Percentiles rank a stretch among this genome's conserved stretches.
Conservation (phyloP, 495 filamentous ascomycete genomes). For the Hypoxylon cercidicola region DNA sequence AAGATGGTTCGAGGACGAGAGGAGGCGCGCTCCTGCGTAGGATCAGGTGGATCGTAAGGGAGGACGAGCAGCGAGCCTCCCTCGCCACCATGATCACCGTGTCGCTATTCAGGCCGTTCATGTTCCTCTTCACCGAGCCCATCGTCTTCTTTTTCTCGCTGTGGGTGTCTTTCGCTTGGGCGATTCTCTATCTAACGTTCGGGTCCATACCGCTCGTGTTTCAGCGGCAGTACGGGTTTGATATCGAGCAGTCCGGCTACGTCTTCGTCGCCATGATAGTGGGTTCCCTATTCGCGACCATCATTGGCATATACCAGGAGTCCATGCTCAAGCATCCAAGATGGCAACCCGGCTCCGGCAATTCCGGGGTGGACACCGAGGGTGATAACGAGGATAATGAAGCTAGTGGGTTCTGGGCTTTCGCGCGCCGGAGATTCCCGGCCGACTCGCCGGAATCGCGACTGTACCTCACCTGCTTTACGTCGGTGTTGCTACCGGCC, state of each 20-base stretch:
- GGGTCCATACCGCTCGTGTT: conserved; percentile 83
- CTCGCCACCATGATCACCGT: conserved; percentile 77
- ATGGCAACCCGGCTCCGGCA: conserved; percentile 52
- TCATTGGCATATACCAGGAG: conserved; percentile 80
- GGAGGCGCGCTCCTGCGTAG: conserved; percentile 55
- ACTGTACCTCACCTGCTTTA: conserved; percentile 84
- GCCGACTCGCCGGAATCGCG: conserved; percentile 75
- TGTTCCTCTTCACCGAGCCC: conserved; percentile 87
- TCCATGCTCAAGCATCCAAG: conserved; percentile 53
- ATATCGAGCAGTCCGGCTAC: conserved; percentile 70
- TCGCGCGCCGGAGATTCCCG: conserved; percentile 53
- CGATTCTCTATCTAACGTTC: conserved; percentile 86
- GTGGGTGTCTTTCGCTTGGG: conserved; percentile 93
- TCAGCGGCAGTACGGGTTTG: conserved; percentile 73
- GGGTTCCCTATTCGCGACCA: conserved; percentile 73
- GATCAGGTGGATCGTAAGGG: conserved; percentile 85
- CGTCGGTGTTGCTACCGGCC: conserved; percentile 70
- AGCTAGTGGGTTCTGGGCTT: conserved; percentile 45
- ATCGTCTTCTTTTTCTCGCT: conserved; percentile 95
- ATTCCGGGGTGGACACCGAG: conserved; percentile 46
- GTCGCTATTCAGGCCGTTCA: conserved; percentile 83
- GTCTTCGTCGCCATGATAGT: conserved; percentile 80
- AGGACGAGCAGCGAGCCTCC: conserved; percentile 81
- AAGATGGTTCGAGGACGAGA: conserved; percentile 45
- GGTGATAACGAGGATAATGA: conserved; percentile 18